Base-by-base conservation (phyloP, 352 stramenopile genomes). In the Phytophthora pinifolia region DNA sequence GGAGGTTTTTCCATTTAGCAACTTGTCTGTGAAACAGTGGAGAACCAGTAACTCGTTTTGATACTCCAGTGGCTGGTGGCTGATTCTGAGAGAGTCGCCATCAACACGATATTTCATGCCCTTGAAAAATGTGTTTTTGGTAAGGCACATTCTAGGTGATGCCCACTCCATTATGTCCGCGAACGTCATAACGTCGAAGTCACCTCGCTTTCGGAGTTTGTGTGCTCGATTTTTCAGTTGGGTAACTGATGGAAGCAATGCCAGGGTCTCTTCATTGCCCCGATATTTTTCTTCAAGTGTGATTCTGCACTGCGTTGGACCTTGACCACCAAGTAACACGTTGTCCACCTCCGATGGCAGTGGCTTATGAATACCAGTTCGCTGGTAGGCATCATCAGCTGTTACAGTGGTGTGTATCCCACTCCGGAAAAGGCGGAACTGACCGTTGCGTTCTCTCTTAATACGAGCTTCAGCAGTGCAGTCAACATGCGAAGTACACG, bases 101-200 rank as follows among this genome's bases (percentile, higher is more conserved):
- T 42, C 32, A 1, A 30, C 22, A 1, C 22, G 13, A 18, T 52
- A 52, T 9, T 14, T 12, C 31, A 52, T 32, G 29, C 18, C 25
- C 31, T 47, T 47, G n/a, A 18, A 27, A 47, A 49, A 36, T 25
- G 15, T 20, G n/a, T 1, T 13, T 13, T 37, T 48, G 4, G 42
- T 48, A 9, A 13, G 25, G 42, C 42, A 48, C 25, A 35, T 27
- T 46, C 20, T 33, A 8, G 39, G 39, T 14, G 39, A 32, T 27
- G 46, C 18, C 46, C 46, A 53, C 10, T 36, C 36, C 34, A 54
- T 54, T 0, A 54, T 34, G 18, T 54, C 37, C 8, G 47, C 47
- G n/a, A 18, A 49, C 27, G 41, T 55, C 4, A 17, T 55, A n/a
- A 47, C 33, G 6, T 30, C 22, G 13, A 37, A 55, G 47, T 47